Evolutionary conservation across 2,329 filamentous ascomycete genomes (phyloP).

Genomic region (Fusarium annulatum): DNA sequence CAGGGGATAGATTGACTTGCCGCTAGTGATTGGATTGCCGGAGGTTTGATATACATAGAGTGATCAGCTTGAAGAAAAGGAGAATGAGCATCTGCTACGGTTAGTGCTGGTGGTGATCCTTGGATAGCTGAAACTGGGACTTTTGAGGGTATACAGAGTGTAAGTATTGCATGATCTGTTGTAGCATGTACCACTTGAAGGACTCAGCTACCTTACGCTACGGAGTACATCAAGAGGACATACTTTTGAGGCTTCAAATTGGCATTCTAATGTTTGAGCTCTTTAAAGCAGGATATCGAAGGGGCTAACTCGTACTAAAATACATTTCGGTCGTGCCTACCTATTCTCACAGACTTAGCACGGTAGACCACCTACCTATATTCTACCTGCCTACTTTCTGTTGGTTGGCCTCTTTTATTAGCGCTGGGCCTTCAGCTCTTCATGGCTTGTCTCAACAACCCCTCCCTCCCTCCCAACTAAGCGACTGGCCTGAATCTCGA

Average conservation of each 20-base stretch:
- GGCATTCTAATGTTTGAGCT: not conserved
- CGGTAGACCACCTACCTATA: not conserved
- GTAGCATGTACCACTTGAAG: not conserved
- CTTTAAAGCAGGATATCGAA: not conserved
- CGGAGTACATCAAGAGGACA: not conserved
- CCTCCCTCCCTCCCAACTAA: not conserved
- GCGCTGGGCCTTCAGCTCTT: slow-evolving; percentile 15
- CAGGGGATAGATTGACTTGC: not conserved
- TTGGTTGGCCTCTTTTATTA: not conserved
- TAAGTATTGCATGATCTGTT: not conserved
- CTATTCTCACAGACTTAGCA: not conserved
- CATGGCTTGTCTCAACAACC: slow-evolving; percentile 31
- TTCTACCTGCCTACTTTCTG: not conserved
- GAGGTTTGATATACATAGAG: not conserved
- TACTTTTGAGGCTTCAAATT: not conserved
- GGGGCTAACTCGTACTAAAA: not conserved
- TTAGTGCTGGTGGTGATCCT: not conserved
- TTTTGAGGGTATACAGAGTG: not conserved
- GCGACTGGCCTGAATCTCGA: no score
- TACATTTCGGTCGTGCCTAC: not conserved
- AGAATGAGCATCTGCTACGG: not conserved
- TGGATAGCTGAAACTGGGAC: slow-evolving; percentile 30
- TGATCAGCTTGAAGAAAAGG: not conserved
- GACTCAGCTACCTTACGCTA: not conserved
- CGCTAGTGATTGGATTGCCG: not conserved